Evolutionary conservation across 192 early-diverging fungal genomes (phyloP).

Genomic region (Umbelopsis sp.): DNA sequence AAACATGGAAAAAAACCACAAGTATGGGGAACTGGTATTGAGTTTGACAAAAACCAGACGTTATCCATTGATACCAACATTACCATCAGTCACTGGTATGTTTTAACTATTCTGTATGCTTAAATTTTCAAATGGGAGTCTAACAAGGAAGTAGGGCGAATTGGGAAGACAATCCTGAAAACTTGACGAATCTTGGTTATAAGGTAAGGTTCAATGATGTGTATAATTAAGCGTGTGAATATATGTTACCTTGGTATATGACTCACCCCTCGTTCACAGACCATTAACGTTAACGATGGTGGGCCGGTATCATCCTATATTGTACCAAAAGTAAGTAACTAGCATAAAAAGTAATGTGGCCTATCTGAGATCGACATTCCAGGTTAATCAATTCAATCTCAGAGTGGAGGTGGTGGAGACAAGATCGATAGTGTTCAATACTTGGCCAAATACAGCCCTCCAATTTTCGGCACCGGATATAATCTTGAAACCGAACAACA

Average conservation of each 20-base stretch:
- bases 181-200: slow-evolving; percentile 39
- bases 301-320: slow-evolving; percentile 32
- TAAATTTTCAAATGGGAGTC: slow-evolving; percentile 32
- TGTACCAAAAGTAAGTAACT: slow-evolving; percentile 26
- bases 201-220: slow-evolving; percentile 4
- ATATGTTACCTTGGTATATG: too few relatives aligned
- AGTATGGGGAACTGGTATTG: slow-evolving; percentile 50
- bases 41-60: slow-evolving; percentile 24
- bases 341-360: neutral
- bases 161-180: slow-evolving; percentile 9
- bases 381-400: neutral
- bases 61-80: slow-evolving; percentile 44
- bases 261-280: neutral
- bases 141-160: neutral
- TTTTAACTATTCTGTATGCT: slow-evolving; percentile 27
- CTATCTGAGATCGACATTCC: too few relatives aligned
- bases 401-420: slow-evolving; percentile 17
- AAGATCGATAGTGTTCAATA: slow-evolving; percentile 37
- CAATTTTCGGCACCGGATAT: slow-evolving; percentile 44
- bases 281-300: slow-evolving; percentile 46
- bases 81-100: slow-evolving; percentile 29
- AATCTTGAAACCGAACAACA: slow-evolving; percentile 38
- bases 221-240: neutral
- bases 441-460: slow-evolving; percentile 41
- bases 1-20: slow-evolving; percentile 42